phyloP scores from a whole-genome alignment of 805 yeast species.

The Saturnispora mendoncae region DNA sequence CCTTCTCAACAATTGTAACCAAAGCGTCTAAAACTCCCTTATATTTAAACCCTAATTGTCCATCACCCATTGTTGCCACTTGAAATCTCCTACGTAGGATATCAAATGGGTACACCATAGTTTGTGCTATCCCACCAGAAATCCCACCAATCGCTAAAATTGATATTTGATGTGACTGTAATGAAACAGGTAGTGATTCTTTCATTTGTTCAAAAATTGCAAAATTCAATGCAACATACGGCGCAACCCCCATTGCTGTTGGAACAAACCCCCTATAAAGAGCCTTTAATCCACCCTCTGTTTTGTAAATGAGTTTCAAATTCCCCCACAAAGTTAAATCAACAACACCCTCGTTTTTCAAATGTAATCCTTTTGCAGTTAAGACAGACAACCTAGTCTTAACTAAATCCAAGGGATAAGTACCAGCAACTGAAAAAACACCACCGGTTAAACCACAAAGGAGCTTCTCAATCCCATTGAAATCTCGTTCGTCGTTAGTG shows the following conservation, averaged over 20 bases:
- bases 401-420: slow-evolving; percentile 88
- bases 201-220: slow-evolving; percentile 79
- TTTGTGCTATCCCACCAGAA: slow-evolving; percentile 85
- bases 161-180: slow-evolving; percentile 27
- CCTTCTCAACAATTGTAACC: slow-evolving; percentile 54
- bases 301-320: slow-evolving; percentile 46
- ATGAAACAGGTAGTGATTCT: slow-evolving; percentile 28
- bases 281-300: slow-evolving; percentile 77
- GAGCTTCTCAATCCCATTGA: slow-evolving; percentile 52
- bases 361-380: slow-evolving; percentile 47
- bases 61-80: slow-evolving; percentile 73
- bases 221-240: slow-evolving; percentile 89
- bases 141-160: slow-evolving; percentile 60
- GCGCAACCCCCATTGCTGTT: slow-evolving; percentile 92
- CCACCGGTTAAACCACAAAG: slow-evolving; percentile 80
- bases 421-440: slow-evolving; percentile 63
- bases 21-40: slow-evolving; percentile 70
- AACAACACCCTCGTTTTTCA: slow-evolving; percentile 16
- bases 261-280: slow-evolving; percentile 82
- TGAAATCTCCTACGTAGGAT: slow-evolving; percentile 83
- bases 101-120: slow-evolving; percentile 86
- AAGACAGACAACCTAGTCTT: slow-evolving; percentile 85
- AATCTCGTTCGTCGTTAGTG: slow-evolving; percentile 26
- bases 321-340: slow-evolving; percentile 70
- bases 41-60: slow-evolving; percentile 76